These are phyloP conservation scores for Apophysomyces trapeziformis DNA, from an alignment of 371 early-diverging fungal genomes.

Conservation along the genomic window DNA sequence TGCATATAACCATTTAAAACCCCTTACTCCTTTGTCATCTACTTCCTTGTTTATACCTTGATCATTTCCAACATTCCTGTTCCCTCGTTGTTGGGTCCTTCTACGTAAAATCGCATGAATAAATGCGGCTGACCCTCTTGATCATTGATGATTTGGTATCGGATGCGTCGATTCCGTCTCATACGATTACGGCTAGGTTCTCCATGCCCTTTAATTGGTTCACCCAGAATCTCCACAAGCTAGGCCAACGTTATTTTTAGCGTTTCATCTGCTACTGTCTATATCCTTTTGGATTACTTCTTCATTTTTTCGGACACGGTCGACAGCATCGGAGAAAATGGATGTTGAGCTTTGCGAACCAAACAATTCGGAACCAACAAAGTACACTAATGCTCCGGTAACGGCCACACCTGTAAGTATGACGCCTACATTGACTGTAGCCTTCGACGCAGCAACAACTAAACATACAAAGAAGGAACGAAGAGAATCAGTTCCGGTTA, in stretches of 20 bases:
- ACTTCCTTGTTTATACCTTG: conserved; percentile 27
- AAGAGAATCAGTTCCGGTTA: not conserved
- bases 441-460: conserved; percentile 51
- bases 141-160: conserved; percentile 50
- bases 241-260: not conserved
- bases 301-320: conserved; percentile 37
- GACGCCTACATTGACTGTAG: conserved; percentile 42
- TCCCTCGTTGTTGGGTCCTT: conserved; percentile 51
- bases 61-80: conserved; percentile 53
- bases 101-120: conserved; percentile 56
- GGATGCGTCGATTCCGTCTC: conserved; percentile 45
- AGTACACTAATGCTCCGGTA: conserved; percentile 41
- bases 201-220: conserved; percentile 54
- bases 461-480: not conserved
- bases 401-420: conserved; percentile 42
- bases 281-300: conserved; percentile 13
- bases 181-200: conserved; percentile 47
- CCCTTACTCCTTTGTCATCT: not conserved
- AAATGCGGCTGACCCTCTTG: conserved; percentile 45
- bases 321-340: conserved; percentile 51
- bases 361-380: conserved; percentile 42
- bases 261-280: too few relatives aligned
- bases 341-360: conserved; percentile 44
- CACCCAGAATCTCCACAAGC: conserved; percentile 25
- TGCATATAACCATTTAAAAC: not conserved